Percentiles rank a stretch among this genome's conserved stretches.
phyloP scores from a whole-genome alignment of 2,329 filamentous ascomycete genomes.

The Dactylellina leptospora region DNA sequence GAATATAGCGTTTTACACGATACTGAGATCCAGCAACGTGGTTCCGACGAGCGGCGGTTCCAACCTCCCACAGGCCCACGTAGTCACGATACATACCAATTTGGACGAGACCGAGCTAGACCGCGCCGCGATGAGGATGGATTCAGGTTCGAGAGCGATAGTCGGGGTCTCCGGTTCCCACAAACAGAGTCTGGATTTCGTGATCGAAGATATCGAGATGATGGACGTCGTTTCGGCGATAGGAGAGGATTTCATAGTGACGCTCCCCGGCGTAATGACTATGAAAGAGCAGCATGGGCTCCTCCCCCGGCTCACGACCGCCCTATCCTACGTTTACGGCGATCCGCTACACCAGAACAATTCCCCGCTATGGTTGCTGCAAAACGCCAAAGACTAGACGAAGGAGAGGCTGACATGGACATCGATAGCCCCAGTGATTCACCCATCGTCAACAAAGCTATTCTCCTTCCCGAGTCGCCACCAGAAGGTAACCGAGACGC shows the following conservation, averaged over 20 bases:
- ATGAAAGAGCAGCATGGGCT: constrained; percentile 54
- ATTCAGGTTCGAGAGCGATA: constrained; percentile 38
- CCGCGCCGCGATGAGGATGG: constrained; percentile 22
- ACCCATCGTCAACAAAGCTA: constrained; percentile 1
- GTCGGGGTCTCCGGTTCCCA: constrained; percentile 39
- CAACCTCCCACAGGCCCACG: constrained; percentile 41
- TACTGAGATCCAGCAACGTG: background rate
- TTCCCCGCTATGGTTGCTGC: constrained; percentile 48
- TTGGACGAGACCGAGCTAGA: constrained; percentile 23
- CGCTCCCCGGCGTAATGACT: constrained; percentile 34
- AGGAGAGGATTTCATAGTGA: constrained; percentile 45
- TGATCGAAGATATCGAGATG: constrained; percentile 28
- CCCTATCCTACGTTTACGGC: constrained; percentile 32
- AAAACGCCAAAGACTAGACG: constrained; percentile 50
- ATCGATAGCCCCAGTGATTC: constrained; percentile 36
- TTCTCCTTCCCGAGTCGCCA: constrained; percentile 9
- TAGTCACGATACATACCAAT: constrained; percentile 22
- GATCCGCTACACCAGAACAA: constrained; percentile 46
- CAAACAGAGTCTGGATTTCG: constrained; percentile 47
- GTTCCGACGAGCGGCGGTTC: constrained; percentile 24
- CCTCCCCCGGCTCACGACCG: constrained; percentile 42
- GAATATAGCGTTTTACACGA: background rate
- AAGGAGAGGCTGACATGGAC: constrained; percentile 44
- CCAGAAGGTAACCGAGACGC: constrained; percentile 31
- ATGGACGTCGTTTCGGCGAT: constrained; percentile 31